A percentile compares a stretch with the other conserved stretches of the same genome.
phyloP scores from a whole-genome alignment of 768 basidiomycete genomes.

The Amanita muscaria region DNA sequence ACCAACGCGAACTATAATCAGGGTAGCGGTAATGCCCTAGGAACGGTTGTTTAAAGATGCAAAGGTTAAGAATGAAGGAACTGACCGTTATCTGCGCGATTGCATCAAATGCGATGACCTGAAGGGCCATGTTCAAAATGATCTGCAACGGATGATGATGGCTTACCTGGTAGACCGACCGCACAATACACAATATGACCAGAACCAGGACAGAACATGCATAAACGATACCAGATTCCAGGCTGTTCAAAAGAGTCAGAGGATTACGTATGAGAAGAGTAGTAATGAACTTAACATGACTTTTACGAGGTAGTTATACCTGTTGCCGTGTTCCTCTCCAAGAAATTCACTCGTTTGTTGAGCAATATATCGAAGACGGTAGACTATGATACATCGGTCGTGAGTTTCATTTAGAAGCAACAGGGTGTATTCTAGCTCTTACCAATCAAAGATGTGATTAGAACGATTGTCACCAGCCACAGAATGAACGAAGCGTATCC shows the following conservation, averaged over 20 bases:
- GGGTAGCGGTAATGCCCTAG: conserved; percentile 7
- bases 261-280: background rate
- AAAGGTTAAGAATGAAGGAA: background rate
- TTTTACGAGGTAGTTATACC: conserved; percentile 1
- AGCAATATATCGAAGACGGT: conserved; percentile 4
- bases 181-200: conserved; percentile 1
- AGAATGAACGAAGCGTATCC: conserved; percentile 6
- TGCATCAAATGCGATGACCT: background rate
- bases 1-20: conserved; percentile 7
- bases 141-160: background rate
- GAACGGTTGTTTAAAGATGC: background rate
- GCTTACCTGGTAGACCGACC: background rate
- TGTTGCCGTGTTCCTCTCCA: conserved; percentile 1
- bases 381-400: background rate
- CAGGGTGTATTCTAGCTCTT: no score
- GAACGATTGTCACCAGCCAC: conserved; percentile 4
- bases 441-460: conserved; percentile 7
- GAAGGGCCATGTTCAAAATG: background rate
- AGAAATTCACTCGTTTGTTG: background rate
- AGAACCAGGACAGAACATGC: conserved; percentile 3
- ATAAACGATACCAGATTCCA: conserved; percentile 8
- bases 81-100: conserved; percentile 1
- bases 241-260: background rate
- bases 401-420: no score
- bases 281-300: conserved; percentile 7